Evolutionary conservation across 2,329 filamentous ascomycete genomes (phyloP).

Genomic region (Trichophyton schoenleinii): DNA sequence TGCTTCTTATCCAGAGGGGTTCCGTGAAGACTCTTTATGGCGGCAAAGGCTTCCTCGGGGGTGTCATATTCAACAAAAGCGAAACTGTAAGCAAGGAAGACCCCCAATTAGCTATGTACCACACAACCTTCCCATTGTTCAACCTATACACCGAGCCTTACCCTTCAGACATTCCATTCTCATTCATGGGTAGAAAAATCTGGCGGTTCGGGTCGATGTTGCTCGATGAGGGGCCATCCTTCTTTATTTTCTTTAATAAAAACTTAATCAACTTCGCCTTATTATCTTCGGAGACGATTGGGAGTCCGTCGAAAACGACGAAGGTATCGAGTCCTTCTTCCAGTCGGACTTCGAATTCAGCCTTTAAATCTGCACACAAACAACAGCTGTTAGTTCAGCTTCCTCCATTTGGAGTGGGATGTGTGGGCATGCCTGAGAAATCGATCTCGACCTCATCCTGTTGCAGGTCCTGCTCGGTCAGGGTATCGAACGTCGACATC

Average conservation of each 20-base stretch:
- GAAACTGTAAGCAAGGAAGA: slow-evolving; percentile 46
- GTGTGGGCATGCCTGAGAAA: slow-evolving; percentile 49
- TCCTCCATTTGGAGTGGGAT: slow-evolving; percentile 8
- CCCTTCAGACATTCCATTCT: slow-evolving; percentile 76
- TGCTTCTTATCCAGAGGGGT: slow-evolving; percentile 93
- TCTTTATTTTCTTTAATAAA: slow-evolving; percentile 77
- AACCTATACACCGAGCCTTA: slow-evolving; percentile 35
- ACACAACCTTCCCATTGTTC: neutral
- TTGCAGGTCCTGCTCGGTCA: slow-evolving; percentile 84
- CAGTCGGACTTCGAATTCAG: slow-evolving; percentile 89
- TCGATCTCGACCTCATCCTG: slow-evolving; percentile 89
- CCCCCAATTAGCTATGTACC: neutral
- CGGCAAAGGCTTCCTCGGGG: slow-evolving; percentile 75
- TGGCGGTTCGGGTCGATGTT: slow-evolving; percentile 50
- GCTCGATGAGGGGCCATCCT: slow-evolving; percentile 34
- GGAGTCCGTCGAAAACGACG: slow-evolving; percentile 88
- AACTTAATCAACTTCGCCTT: slow-evolving; percentile 94
- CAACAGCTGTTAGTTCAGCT: slow-evolving; percentile 19
- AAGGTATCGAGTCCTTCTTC: slow-evolving; percentile 95
- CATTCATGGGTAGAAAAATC: slow-evolving; percentile 86
- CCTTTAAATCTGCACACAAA: slow-evolving; percentile 55
- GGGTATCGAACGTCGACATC: slow-evolving; percentile 55
- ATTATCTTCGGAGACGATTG: slow-evolving; percentile 76
- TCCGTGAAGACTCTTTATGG: slow-evolving; percentile 76
- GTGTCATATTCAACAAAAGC: slow-evolving; percentile 96